Base-by-base conservation (phyloP, 1,284 basidiomycete species). In the Filobasidium uniguttulatum region DNA sequence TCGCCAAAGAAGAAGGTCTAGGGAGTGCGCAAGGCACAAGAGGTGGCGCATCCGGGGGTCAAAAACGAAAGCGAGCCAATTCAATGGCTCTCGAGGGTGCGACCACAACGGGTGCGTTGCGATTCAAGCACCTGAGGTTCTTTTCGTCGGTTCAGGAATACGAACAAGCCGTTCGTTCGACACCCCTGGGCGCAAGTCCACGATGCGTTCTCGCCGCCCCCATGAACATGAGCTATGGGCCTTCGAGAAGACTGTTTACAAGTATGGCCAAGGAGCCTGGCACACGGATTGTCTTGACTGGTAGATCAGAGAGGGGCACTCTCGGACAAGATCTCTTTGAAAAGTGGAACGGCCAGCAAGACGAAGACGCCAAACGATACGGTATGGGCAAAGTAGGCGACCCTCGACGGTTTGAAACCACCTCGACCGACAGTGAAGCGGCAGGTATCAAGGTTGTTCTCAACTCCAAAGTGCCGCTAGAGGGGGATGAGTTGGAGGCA, bases 191-290 rank as follows among this genome's bases (percentile, higher is more conserved):
- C 10, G 12, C 25, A n/a, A 80, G 85, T 51, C 87, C 93, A 0
- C 97, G 96, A 64, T 77, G 96, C 31, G 88, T 98, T 48, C 76
- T 98, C 5, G 88, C 93, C 0, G 84, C 93, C 19, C 93, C 94
- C 0, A 81, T 85, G 0, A 86, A 86, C 0, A 75, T 98, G 55
- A 93, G 90, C 0, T 85, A 97, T 62, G 93, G 94, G 1, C 84
- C 86, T 7, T 93, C 91, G 0, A 77, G 93, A 20, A 73, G 77
- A 29, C 66, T 98, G 2, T 93, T 98, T 63, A 75, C 81, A 9
- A 78, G 86, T 38, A 88, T 96, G 68, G 87, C 85, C 3, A 74
- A 78, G 6, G 75, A 80, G 9, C 78, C 83, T 0, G 81, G 82
- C 51, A 94, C 94, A 58, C 81, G 90, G 34, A 75, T 96, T 23